phyloP scores from a whole-genome alignment of 176 grass and related monocot genomes.

The Luzula sylvatica region DNA sequence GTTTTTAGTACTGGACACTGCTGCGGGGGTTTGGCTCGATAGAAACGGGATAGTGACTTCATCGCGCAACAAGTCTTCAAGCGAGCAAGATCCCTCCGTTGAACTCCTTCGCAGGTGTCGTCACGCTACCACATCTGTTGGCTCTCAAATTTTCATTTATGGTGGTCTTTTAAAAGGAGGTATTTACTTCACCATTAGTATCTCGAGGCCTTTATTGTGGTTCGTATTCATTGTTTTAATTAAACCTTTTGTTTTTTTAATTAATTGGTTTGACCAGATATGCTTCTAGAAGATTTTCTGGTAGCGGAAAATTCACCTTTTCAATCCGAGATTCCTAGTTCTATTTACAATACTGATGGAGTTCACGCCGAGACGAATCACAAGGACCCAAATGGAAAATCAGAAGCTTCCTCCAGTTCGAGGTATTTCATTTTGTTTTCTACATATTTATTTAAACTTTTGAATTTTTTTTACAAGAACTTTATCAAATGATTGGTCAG shows the following conservation, averaged over 20 bases:
- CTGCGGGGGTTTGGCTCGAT: conserved; percentile 99
- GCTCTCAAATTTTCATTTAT: conserved; percentile 78
- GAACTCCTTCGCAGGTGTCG: conserved; percentile 93
- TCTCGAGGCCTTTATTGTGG: no score
- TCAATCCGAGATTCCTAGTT: conserved; percentile 56
- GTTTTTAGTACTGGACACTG: conserved; percentile 89
- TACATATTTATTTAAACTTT: conserved; percentile 1
- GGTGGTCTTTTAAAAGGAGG: conserved; percentile 84
- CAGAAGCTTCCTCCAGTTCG: conserved; percentile 42
- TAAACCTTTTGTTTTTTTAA: no score
- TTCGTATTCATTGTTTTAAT: no score
- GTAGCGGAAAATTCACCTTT: conserved; percentile 85
- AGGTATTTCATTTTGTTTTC: conserved; percentile 25
- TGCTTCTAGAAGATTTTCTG: conserved; percentile 86
- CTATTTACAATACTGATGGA: conserved; percentile 46
- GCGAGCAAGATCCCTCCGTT: conserved; percentile 62
- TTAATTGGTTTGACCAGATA: conserved; percentile 40
- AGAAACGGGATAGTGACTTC: conserved; percentile 90
- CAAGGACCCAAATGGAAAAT: conserved; percentile 52
- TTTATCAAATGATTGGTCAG: conserved; percentile 10
- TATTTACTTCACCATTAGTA: conserved; percentile 15
- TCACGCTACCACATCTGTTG: conserved; percentile 79
- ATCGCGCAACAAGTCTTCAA: conserved; percentile 62
- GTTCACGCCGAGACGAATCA: conserved; percentile 34
- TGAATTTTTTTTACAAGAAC: neutral